Base-by-base conservation (phyloP, 2,329 filamentous ascomycete species). In the Nannizziopsis arthrosporioides region DNA sequence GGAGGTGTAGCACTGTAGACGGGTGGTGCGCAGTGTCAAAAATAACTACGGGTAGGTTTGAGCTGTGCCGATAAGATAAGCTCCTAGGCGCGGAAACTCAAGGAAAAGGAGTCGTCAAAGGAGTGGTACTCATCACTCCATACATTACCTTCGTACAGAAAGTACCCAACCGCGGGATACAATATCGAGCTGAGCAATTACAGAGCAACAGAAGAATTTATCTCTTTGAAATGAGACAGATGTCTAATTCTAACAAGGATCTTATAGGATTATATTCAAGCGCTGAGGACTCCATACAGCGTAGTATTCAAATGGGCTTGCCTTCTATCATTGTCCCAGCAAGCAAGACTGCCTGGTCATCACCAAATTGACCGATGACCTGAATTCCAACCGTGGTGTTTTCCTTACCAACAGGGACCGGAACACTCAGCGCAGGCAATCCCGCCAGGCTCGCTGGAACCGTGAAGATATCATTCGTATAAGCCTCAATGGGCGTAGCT, bases 391-490 rank as follows among this genome's bases (percentile, higher is more conserved):
- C 57, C 10, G 63, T 44, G 7, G 55, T 54, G 2, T 7, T n/a
- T 12, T 30, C 9, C 14, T 38, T 14, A 27, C 48, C n/a, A 14
- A 30, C 36, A 14, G 37, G 63, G 53, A 83, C 72, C 0, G 92
- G 90, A 9, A 98, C 73, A 56, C 84, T 95, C 44, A 95, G 77
- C 9, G 89, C 85, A 2, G 92, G 92, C 48, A 98, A 69, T 0
- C 92, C 92, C 0, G 90, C 92, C 55, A 98, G 70, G 67, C 88
- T 95, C 1, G 90, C 88, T 1, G 92, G 92, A 1, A 98, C 90
- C 0, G 92, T 96, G 58, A 96, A 90, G 1, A 96, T 83, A 67
- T 98, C 92, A 59, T 92, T 94, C 72, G 85, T 84, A 61, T 95
- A 96, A 1, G 77, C 77, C 57, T 90, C 80, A n/a, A 94, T 68